phyloP scores from a whole-genome alignment of 345 rosid genomes.

The Firmiana major region DNA sequence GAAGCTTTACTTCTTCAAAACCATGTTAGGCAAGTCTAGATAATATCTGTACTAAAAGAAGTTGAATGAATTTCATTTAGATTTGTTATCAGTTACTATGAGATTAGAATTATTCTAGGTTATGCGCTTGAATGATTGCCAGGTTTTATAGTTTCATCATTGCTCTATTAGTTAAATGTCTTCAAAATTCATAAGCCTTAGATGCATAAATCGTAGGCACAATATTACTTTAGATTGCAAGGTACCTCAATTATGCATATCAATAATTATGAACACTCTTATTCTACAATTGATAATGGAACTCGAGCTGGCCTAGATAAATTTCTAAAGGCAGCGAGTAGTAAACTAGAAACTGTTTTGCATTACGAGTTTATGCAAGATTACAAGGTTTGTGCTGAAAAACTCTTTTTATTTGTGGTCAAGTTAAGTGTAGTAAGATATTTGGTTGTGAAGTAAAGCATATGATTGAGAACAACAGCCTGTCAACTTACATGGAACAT shows the following conservation, averaged over 20 bases:
- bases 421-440: background rate
- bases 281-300: conserved; percentile 83
- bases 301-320: conserved; percentile 93
- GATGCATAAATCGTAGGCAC: background rate
- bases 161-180: background rate
- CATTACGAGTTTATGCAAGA: conserved; percentile 99
- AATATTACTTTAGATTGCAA: background rate
- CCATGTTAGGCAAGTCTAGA: background rate
- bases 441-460: background rate
- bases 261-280: conserved; percentile 16
- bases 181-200: background rate
- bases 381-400: conserved; percentile 63
- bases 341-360: conserved; percentile 87
- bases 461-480: background rate
- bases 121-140: background rate
- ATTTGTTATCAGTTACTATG: background rate
- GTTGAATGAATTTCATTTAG: background rate
- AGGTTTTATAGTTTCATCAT: background rate
- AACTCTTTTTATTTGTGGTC: conserved; percentile 1
- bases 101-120: conserved; percentile 4
- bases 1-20: background rate
- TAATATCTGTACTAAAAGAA: background rate
- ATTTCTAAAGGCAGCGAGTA: conserved; percentile 86
- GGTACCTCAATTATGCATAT: conserved; percentile 1
- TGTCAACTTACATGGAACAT: background rate